phyloP scores from a whole-genome alignment of 805 yeast genomes.

The Barnettozyma sucrosica region DNA sequence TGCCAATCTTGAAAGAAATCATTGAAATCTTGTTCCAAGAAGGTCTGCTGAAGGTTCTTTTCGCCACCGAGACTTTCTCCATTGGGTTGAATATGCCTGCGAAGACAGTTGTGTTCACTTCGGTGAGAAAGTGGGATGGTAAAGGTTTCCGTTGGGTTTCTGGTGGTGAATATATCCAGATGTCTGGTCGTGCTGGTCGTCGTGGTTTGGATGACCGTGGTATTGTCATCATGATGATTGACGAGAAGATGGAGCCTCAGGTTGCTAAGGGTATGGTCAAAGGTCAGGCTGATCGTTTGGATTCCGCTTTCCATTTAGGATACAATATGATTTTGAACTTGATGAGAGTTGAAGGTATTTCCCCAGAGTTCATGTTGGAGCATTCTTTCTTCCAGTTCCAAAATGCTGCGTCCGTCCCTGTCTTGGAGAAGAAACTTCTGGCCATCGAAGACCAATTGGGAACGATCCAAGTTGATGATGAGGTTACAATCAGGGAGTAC shows the following conservation, averaged over 20 bases:
- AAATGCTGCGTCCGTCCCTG: constrained; percentile 85
- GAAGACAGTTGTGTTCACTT: constrained; percentile 95
- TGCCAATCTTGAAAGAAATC: constrained; percentile 90
- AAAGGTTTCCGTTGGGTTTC: constrained; percentile 97
- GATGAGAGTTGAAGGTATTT: constrained; percentile 95
- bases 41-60: constrained; percentile 87
- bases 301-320: constrained; percentile 95
- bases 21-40: constrained; percentile 96
- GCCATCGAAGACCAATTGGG: constrained; percentile 46
- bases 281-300: constrained; percentile 96
- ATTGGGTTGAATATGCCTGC: constrained; percentile 99
- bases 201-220: constrained; percentile 99
- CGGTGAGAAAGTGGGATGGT: constrained; percentile 98
- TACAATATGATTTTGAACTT: constrained; percentile 95
- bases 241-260: constrained; percentile 98
- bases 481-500: constrained; percentile 67
- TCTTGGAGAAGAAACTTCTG: constrained; percentile 61
- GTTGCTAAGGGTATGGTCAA: constrained; percentile 99
- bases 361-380: constrained; percentile 96
- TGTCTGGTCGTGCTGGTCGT: constrained; percentile 99
- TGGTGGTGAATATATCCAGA: constrained; percentile 98
- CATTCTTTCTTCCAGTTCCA: constrained; percentile 94
- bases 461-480: constrained; percentile 61
- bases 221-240: constrained; percentile 98
- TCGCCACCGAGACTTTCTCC: constrained; percentile 97